Base-by-base conservation (phyloP, 1,284 basidiomycete genomes). In the Fomitopsis schrenkii region DNA sequence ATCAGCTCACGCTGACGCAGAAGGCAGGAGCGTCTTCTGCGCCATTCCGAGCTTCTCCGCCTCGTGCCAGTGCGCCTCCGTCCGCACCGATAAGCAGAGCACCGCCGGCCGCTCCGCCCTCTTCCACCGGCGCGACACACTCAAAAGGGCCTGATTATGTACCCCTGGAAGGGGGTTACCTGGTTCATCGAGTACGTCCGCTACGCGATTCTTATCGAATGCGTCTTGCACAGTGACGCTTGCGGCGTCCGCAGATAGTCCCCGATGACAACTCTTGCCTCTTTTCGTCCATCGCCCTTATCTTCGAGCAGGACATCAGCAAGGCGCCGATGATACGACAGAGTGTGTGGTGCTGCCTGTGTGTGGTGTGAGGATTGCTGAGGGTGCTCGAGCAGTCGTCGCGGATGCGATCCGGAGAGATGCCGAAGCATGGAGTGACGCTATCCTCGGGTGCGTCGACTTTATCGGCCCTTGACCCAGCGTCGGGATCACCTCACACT, bases 221-320 rank as follows among this genome's bases (percentile, higher is more conserved):
- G 26, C 17, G 30, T 38, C 40, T 33, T 9, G 45, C 42, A 26
- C 9, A 26, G 8, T 59, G 30, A 55, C 46, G 59, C 15, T 42
- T 44, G 44, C 19, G n/a, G 55, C 22, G 30, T 60, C 22, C n/a
- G n/a, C 64, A 94, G 84, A 80, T 94, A 59, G 93, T 96, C 9
- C 94, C 94, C 14, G 94, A 97, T 70, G 94, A 96, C 75, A 97
- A 97, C 68, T 93, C 93, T 3, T 98, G 95, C 74, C 78, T 98
- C 41, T 98, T 97, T 77, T 91, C 90, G 5, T 88, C 94, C 2
- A 79, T 94, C 40, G 92, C 90, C 5, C 79, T 97, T 46, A 80
- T 96, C 4, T 94, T 97, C 68, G 87, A 91, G 71, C 93, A 95
- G 67, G 85, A 86, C 57, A 88, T 91, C 15, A 72, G 79, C 22